A percentile compares a stretch with the other conserved stretches of the same genome.
Conservation (phyloP, 768 basidiomycete species). For the Amanita brunnescens region DNA sequence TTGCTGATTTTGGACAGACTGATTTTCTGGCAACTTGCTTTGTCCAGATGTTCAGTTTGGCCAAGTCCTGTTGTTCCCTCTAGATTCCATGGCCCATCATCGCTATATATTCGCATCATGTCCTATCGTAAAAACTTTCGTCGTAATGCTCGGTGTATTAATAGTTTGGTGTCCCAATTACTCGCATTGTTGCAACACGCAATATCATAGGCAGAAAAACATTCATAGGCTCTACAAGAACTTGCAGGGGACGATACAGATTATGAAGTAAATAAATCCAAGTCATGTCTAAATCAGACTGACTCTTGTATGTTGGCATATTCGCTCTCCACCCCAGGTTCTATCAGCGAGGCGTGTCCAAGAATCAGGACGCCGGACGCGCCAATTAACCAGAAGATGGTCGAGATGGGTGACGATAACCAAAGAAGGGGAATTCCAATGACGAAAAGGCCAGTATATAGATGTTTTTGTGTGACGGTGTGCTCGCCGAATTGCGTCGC, state of each 20-base stretch:
- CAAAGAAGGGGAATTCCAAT: constrained; percentile 87
- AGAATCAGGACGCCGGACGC: constrained; percentile 79
- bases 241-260: no score
- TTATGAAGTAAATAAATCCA: neutral
- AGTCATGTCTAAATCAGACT: constrained; percentile 29
- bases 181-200: neutral
- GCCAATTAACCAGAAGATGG: constrained; percentile 93
- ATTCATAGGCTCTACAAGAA: no score
- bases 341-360: constrained; percentile 79
- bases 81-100: neutral
- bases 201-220: neutral
- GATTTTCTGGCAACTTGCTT: neutral
- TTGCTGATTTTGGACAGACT: constrained; percentile 1
- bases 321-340: constrained; percentile 94
- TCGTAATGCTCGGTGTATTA: neutral
- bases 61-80: neutral
- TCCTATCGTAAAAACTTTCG: neutral
- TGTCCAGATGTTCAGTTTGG: neutral
- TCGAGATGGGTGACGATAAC: constrained; percentile 64
- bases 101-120: neutral
- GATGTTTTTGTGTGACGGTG: constrained; percentile 79
- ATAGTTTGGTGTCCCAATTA: neutral
- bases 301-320: constrained; percentile 71
- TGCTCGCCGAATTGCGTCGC: constrained; percentile 77
- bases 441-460: constrained; percentile 85